Percentiles rank a stretch among this genome's conserved stretches.
These are phyloP conservation scores for Clavaria fumosa DNA, from an alignment of 768 basidiomycete genomes.

Conservation along the genomic window DNA sequence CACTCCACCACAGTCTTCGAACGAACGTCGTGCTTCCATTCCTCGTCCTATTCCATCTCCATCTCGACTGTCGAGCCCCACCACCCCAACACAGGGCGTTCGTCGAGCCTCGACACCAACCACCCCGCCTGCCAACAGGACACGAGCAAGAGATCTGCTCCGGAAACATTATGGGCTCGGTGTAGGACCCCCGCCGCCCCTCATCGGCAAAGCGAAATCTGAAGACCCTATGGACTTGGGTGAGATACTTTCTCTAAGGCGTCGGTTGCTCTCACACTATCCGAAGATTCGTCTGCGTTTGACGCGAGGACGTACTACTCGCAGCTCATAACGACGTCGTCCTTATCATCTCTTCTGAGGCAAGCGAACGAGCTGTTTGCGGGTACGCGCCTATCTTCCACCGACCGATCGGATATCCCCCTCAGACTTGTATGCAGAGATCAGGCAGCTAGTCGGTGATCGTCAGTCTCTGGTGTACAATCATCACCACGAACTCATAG, in stretches of 20 bases:
- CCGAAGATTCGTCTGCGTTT: constrained; percentile 56
- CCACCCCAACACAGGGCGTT: constrained; percentile 4
- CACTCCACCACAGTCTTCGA: constrained; percentile 11
- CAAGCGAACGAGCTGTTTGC: constrained; percentile 69
- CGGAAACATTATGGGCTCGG: constrained; percentile 82
- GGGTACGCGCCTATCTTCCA: constrained; percentile 24
- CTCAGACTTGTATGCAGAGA: constrained; percentile 36
- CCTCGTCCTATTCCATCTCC: constrained; percentile 29
- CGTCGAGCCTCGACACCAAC: constrained; percentile 14
- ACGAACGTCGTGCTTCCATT: constrained; percentile 15
- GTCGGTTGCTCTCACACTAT: background rate
- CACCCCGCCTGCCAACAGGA: constrained; percentile 27
- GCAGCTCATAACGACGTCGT: constrained; percentile 69
- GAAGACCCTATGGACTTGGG: constrained; percentile 77
- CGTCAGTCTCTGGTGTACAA: constrained; percentile 87
- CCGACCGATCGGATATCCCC: background rate
- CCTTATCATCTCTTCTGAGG: constrained; percentile 57
- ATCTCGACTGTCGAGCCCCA: constrained; percentile 25
- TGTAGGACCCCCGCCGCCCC: constrained; percentile 51
- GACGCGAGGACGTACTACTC: constrained; percentile 78
- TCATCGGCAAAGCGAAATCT: constrained; percentile 34
- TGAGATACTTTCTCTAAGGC: constrained; percentile 16
- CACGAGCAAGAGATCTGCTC: constrained; percentile 58
- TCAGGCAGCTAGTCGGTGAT: constrained; percentile 75
- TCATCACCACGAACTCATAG: constrained; percentile 89